phyloP scores from a whole-genome alignment of 192 early-diverging fungal species.

The Geranomyces variabilis region DNA sequence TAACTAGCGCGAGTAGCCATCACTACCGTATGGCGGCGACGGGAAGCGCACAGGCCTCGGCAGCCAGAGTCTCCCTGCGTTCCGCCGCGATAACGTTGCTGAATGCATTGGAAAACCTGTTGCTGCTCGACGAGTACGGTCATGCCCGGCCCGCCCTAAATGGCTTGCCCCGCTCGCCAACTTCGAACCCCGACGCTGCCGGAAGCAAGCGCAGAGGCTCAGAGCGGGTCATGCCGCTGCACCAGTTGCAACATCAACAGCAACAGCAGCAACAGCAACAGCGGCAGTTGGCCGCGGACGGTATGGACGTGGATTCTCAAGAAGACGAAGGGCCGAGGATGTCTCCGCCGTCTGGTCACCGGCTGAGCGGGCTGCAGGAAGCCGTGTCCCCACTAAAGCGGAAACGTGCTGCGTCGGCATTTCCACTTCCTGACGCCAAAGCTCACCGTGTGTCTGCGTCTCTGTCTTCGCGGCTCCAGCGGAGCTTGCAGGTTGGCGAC shows the following conservation, averaged over 20 bases:
- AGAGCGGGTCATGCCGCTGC: not conserved
- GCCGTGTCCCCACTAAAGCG: conserved; percentile 27
- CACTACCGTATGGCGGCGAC: too few species aligned
- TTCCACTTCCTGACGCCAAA: conserved; percentile 30
- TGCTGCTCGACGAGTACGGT: conserved; percentile 25
- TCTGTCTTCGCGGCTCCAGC: conserved; percentile 22
- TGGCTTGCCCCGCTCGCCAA: too few species aligned
- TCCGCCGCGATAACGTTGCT: conserved; percentile 19
- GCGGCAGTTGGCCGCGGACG: too few species aligned
- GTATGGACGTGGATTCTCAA: too few species aligned
- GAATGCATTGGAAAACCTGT: conserved; percentile 25
- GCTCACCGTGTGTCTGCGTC: conserved; percentile 23
- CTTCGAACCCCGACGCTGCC: too few species aligned
- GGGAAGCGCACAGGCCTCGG: too few species aligned
- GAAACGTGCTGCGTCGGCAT: conserved; percentile 14
- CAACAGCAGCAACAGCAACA: too few species aligned
- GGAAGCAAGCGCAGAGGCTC: conserved; percentile 4
- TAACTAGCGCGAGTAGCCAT: too few species aligned
- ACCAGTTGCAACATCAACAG: too few species aligned
- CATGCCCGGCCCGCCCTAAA: too few species aligned
- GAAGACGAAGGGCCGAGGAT: too few species aligned
- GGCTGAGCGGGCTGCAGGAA: not conserved
- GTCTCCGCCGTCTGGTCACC: too few species aligned
- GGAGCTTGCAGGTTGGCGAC: conserved; percentile 14
- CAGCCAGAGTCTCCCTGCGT: not conserved